Evolutionary conservation across 2,329 filamentous ascomycete species (phyloP).

Genomic region (Nemania serpens): DNA sequence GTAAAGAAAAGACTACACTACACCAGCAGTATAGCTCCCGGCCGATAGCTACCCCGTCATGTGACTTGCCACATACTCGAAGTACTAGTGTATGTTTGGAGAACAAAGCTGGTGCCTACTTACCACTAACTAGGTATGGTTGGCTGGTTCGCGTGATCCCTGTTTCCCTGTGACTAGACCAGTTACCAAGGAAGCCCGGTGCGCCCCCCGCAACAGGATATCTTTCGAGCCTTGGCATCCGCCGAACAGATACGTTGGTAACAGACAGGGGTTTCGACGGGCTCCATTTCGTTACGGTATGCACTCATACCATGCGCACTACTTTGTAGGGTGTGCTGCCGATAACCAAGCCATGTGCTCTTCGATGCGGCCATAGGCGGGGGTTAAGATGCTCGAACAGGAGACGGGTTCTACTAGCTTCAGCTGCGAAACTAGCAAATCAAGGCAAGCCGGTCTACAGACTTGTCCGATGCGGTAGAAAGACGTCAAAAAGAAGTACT

Average conservation of each 20-base stretch:
- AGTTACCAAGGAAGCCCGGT: constrained; percentile 4
- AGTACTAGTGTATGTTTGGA: not conserved
- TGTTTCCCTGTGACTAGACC: not conserved
- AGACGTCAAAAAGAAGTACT: not conserved
- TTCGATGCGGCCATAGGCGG: not conserved
- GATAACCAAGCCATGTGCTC: not conserved
- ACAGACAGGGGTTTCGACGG: not conserved
- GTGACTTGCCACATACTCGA: not conserved
- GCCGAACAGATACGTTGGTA: not conserved
- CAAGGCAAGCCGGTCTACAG: no score
- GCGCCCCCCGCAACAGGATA: not conserved
- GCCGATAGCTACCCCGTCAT: not conserved
- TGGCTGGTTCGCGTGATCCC: constrained; percentile 4
- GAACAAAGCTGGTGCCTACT: not conserved
- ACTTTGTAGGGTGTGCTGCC: no score
- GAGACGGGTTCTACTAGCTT: not conserved
- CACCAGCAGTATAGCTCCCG: not conserved
- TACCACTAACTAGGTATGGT: no score
- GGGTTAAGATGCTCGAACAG: not conserved
- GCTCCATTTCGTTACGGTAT: not conserved
- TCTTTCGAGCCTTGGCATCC: not conserved
- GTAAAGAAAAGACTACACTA: no score
- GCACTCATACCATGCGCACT: no score
- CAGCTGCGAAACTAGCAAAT: not conserved
- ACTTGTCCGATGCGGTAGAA: no score